These are phyloP conservation scores for Solanum gracilifrons DNA, from an alignment of 257 asterid genomes.

Conservation along the genomic window DNA sequence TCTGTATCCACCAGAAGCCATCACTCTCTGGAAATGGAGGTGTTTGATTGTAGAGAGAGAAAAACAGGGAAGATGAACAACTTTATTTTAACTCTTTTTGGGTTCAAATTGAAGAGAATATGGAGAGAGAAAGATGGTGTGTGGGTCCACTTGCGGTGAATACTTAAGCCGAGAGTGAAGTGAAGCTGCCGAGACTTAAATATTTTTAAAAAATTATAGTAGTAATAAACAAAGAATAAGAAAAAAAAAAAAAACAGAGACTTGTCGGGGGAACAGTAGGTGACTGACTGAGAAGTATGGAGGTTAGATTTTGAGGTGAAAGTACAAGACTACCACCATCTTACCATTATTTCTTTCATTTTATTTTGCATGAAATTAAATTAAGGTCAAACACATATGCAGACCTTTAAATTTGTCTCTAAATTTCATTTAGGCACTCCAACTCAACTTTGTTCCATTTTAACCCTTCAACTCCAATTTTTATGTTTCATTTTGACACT, in stretches of 20 bases:
- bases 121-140: not conserved
- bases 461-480: no score
- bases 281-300: not conserved
- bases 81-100: not conserved
- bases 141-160: conserved; percentile 14
- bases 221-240: not conserved
- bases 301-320: not conserved
- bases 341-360: not conserved
- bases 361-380: not conserved
- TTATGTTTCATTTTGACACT: no score
- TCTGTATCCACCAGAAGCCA: conserved; percentile 62
- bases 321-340: conserved; percentile 25
- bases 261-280: not conserved
- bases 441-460: no score
- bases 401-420: no score
- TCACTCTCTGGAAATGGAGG: conserved; percentile 6
- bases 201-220: not conserved
- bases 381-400: no score
- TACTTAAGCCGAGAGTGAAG: conserved; percentile 8
- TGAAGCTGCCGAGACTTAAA: not conserved
- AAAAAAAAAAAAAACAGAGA: not conserved
- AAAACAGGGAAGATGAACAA: not conserved
- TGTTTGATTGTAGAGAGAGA: not conserved
- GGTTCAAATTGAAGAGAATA: not conserved
- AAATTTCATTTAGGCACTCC: no score